Evolutionary conservation across 345 rosid species (phyloP), one percentile per base, ranked within the genome.

Genomic region (Corchorus capsularis): DNA sequence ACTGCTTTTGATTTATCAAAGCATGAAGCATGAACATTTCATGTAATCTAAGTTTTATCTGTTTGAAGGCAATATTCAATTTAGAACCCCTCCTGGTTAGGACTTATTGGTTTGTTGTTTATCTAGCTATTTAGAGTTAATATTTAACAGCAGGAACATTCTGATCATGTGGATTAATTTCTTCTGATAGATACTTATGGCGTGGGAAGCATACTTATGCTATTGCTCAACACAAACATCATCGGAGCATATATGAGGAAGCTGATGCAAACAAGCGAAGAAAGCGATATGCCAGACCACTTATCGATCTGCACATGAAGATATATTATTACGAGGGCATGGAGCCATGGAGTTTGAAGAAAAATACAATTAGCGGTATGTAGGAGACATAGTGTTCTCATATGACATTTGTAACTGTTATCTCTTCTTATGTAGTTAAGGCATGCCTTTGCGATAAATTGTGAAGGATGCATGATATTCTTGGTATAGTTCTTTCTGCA

Each of bases 201-300:
- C 93, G 90, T 79, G 97, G 89, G 74, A 92, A 91, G 80, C 86
- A 89, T 83, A 94, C 93, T 27, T 96, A 94, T 87, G 94, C 98
- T 57, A 91, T 94, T 80, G 95, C 97, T 55, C 98, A 90, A 79
- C 99, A 94, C 87, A 96, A 94, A 83, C 97, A 92, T 83, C 97
- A 91, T 77, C 87, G 76, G 67, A 89, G 82, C 72, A 85, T 94
- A 83, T 94, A 96, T 17, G 99, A 96, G 84, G 98, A 94, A 85
- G 98, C 98, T 55, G 98, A 94, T 85, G 93, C 97, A 74, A 94
- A 93, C 83, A 96, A 96, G 87, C 83, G 96, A 72, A 91, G 97
- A 84, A 94, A 94, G 85, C 88, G 94, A 65, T 91, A 94, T 66
- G 98, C 99, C 54, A 89, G 97, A 55, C 98, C 97, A 74, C 92